Percentiles rank a stretch among this genome's conserved stretches.
Conservation (phyloP, 257 asterid genomes). For the Solanum bulbocastanum region DNA sequence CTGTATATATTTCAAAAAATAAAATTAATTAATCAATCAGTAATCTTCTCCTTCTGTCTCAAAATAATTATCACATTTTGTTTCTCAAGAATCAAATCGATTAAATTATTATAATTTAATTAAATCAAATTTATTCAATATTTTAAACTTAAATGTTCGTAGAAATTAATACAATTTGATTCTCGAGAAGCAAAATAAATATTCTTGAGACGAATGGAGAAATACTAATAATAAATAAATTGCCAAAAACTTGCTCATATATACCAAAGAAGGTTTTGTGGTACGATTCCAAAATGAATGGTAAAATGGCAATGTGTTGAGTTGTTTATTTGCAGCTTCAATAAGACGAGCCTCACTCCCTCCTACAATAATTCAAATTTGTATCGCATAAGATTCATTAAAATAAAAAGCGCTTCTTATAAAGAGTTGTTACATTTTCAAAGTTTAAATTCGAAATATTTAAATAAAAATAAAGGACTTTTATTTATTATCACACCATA, state of each 20-base stretch:
- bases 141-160: too few species aligned
- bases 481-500: too few species aligned
- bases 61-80: too few species aligned
- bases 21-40: background rate
- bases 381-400: background rate
- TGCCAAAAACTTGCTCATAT: background rate
- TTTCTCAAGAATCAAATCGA: background rate
- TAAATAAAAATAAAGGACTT: background rate
- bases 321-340: slow-evolving; percentile 78
- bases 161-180: too few species aligned
- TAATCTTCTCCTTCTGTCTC: background rate
- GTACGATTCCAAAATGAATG: slow-evolving; percentile 97
- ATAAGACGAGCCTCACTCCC: slow-evolving; percentile 87
- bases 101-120: too few species aligned
- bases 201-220: background rate
- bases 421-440: too few species aligned
- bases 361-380: slow-evolving; percentile 20
- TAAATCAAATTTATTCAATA: too few species aligned
- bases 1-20: slow-evolving; percentile 10
- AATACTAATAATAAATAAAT: too few species aligned
- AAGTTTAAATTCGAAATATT: background rate
- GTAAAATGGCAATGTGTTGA: slow-evolving; percentile 81
- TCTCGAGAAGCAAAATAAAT: background rate
- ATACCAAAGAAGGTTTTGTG: slow-evolving; percentile 73
- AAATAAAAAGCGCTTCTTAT: accelerated